A percentile compares a stretch with the other conserved stretches of the same genome.
phyloP scores from a whole-genome alignment of 1,284 basidiomycete genomes.

The Apiotrichum veenhuisii region DNA sequence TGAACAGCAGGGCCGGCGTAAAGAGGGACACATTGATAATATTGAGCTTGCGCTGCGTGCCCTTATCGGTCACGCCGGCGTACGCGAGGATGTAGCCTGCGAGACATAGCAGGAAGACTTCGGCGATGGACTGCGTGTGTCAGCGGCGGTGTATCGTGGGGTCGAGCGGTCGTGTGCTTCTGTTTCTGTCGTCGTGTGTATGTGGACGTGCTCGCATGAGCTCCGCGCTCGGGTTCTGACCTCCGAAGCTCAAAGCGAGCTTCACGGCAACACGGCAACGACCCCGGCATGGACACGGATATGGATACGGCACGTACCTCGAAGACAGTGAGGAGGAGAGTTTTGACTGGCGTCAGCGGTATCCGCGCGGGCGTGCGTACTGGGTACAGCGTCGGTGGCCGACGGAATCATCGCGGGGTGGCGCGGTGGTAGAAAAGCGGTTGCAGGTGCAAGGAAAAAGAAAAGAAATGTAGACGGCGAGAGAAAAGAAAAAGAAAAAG shows the following conservation, averaged over 20 bases:
- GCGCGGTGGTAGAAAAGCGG: not conserved
- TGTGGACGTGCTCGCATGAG: no score
- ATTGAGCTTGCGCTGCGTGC: slow-evolving; percentile 70
- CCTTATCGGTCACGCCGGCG: slow-evolving; percentile 78
- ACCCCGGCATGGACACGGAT: no score
- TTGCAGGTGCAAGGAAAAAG: no score
- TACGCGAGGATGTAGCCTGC: slow-evolving; percentile 79
- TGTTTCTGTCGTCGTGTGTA: no score
- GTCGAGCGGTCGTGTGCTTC: no score
- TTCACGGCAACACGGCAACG: no score
- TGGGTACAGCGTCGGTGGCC: slow-evolving; percentile 10
- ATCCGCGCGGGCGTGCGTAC: not conserved
- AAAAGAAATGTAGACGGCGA: not conserved
- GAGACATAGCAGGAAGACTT: slow-evolving; percentile 81
- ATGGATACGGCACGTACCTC: slow-evolving; percentile 52
- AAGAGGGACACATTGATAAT: slow-evolving; percentile 67
- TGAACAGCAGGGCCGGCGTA: slow-evolving; percentile 87
- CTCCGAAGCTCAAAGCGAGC: no score
- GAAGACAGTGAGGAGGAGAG: slow-evolving; percentile 54
- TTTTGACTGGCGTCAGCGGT: slow-evolving; percentile 13
- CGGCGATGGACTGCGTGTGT: slow-evolving; percentile 67
- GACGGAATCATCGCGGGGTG: slow-evolving; percentile 6
- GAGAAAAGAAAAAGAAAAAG: not conserved
- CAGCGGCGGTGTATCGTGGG: no score
- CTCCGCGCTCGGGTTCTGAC: no score